Percentiles rank a stretch among this genome's conserved stretches.
These are phyloP conservation scores for Aspergillus luchuensis DNA, from an alignment of 2,329 filamentous ascomycete species.

Conservation along the genomic window DNA sequence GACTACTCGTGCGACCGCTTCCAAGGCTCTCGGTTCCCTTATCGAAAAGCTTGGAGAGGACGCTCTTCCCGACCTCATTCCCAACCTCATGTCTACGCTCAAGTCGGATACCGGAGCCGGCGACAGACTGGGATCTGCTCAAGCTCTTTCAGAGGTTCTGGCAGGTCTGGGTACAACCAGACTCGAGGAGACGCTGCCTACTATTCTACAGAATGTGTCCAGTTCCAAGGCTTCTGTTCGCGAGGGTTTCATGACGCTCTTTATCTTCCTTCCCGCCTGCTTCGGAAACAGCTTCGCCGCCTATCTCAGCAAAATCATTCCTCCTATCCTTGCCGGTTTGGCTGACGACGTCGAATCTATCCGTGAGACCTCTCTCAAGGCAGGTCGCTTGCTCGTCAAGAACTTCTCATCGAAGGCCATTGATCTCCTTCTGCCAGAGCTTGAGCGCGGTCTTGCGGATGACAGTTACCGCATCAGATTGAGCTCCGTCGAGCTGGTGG, in stretches of 20 bases:
- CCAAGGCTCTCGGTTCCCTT: conserved; percentile 92
- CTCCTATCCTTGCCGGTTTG: conserved; percentile 87
- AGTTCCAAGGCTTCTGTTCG: conserved; percentile 87
- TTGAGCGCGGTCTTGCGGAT: conserved; percentile 95
- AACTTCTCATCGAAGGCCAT: conserved; percentile 96
- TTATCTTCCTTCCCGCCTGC: conserved; percentile 98
- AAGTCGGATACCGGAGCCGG: conserved; percentile 96
- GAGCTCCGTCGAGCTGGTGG: conserved; percentile 95
- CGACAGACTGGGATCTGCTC: conserved; percentile 91
- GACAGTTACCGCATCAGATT: conserved; percentile 97
- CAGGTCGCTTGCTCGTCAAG: conserved; percentile 92
- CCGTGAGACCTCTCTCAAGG: conserved; percentile 90
- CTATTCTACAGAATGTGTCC: conserved; percentile 92
- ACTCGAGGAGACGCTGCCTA: conserved; percentile 92
- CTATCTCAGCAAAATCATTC: conserved; percentile 93
- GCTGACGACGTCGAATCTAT: conserved; percentile 97
- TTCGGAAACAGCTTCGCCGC: conserved; percentile 98
- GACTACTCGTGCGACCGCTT: conserved; percentile 92
- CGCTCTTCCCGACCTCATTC: conserved; percentile 92
- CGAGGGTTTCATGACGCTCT: conserved; percentile 99
- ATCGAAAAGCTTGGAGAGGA: conserved; percentile 98
- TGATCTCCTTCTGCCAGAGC: conserved; percentile 87
- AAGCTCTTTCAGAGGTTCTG: conserved; percentile 93
- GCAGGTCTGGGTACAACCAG: conserved; percentile 90
- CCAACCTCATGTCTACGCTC: conserved; percentile 94